Base-by-base conservation (phyloP, 768 basidiomycete genomes). In the Sarcomyxa edulis region DNA sequence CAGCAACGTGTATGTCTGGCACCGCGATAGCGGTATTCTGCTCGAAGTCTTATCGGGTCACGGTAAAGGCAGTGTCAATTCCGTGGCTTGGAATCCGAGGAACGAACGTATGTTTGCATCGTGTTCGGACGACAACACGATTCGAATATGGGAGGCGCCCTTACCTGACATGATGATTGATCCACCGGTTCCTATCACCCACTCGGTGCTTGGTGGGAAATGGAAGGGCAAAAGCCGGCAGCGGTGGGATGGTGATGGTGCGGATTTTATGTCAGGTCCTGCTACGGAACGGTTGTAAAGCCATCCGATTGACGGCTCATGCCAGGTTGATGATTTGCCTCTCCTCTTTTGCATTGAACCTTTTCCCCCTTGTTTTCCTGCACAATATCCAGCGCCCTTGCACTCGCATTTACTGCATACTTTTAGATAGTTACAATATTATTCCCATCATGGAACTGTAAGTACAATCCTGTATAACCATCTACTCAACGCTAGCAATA, bases 1-100 rank as follows among this genome's bases (percentile, higher is more conserved):
- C 61, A 79, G 84, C 30, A 86, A 86, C 46, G 84, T 98, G 31
- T 96, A 97, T 64, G 77, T 97, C 24, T 99, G 95, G 94, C 89
- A 97, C 57, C 78, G 86, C 32, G 84, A 90, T 50, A 84, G 84
- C 7, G 86, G 84, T 2, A 66, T 72, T 3, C 70, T 94, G 30
- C 69, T 98, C n/a, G 91, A 96, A 58, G 72, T 81, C n/a, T 73
- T 99, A 3, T 58, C 75, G 3, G 96, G 96, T 0, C 95, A 98
- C 51, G 81, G 79, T n/a, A 66, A 66, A 41, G 93, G 92, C 27
- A 87, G 84, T 45, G 94, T 99, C 45, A 99, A 97, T 58, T 83
- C 87, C 10, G 94, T 98, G 11, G 85, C 93, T 24, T 99, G 96
- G 96, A 94, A 96, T 59, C 92, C 91, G 14, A 70, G 71, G 35